Evolutionary conservation across 352 stramenopile genomes (phyloP).

Genomic region (Salisapilia sapeloensis): DNA sequence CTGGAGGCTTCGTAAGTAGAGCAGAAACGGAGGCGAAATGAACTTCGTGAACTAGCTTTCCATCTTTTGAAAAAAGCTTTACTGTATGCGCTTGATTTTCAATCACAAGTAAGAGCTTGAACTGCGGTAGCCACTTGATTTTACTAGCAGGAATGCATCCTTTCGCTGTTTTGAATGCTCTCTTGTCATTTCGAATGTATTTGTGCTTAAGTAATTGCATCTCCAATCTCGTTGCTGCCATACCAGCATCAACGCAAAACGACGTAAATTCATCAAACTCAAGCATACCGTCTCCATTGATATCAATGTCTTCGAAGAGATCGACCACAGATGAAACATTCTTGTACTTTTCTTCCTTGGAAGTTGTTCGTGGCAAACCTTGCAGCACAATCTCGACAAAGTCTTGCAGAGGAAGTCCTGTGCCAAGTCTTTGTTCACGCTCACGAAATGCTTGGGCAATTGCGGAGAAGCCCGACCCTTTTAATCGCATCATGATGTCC

Average conservation of each 20-base stretch:
- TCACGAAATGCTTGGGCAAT: slow-evolving; percentile 65
- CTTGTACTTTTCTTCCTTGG: slow-evolving; percentile 19
- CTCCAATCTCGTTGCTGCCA: slow-evolving; percentile 43
- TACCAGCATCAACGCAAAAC: slow-evolving; percentile 74
- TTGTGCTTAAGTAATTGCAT: slow-evolving; percentile 37
- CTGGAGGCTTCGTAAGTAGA: slow-evolving; percentile 3
- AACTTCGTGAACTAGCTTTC: slow-evolving; percentile 34
- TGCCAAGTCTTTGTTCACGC: slow-evolving; percentile 32
- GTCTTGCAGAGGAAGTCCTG: slow-evolving; percentile 40
- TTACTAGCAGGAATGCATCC: slow-evolving; percentile 35
- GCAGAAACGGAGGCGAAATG: slow-evolving; percentile 7
- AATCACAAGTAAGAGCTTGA: slow-evolving; percentile 40
- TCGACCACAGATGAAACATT: slow-evolving; percentile 49
- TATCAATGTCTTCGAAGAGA: slow-evolving; percentile 78
- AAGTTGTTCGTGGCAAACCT: slow-evolving; percentile 23
- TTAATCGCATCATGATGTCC: slow-evolving; percentile 74
- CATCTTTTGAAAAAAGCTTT: slow-evolving; percentile 44
- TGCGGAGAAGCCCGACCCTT: slow-evolving; percentile 49
- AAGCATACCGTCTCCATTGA: slow-evolving; percentile 72
- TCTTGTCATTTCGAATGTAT: slow-evolving; percentile 39
- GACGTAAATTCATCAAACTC: slow-evolving; percentile 81
- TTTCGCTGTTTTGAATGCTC: slow-evolving; percentile 37
- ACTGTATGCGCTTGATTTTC: slow-evolving; percentile 45
- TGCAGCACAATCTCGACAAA: slow-evolving; percentile 71
- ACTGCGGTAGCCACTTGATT: slow-evolving; percentile 47